Evolutionary conservation across 163 green algal species (phyloP), one percentile per base, ranked within the genome.

Genomic region (Scenedesmus sp.): DNA sequence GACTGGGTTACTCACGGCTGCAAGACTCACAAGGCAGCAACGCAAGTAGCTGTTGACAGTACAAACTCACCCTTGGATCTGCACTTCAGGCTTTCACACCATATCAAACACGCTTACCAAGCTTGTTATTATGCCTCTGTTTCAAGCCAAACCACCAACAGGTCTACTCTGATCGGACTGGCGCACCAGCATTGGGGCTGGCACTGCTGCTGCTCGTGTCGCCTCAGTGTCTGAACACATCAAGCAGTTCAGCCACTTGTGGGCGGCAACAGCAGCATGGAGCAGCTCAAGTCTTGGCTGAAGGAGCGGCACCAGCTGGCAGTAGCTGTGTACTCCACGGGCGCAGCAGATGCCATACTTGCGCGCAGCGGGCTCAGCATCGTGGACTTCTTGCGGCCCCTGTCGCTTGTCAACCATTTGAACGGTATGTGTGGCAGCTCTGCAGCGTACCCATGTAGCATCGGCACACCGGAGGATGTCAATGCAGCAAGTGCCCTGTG

Each of bases 381-480:
- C 3, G 95, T 96, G 0, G 97, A 99, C 81, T 73, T 99, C 51
- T 93, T 99, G 43, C 92, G 97, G 4, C 97, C 97, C 0, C 95
- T 96, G 91, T 94, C 95, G 20, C 91, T 94, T 15, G 87, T 98
- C 9, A 93, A 94, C 42, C 91, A 97, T 61, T 91, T 99, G 16
- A 98, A 98, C 82, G 95, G 95, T 97, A 81, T 40, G 92, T n/a
- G 9, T 20, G 20, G n/a, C 42, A 12, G 56, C 51, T n/a, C 33
- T 59, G 37, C 35, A 42, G 49, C 44, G 35, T 26, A 70, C 20
- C 56, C 56, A n/a, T n/a, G 1, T 7, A 9, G 56, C 20, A 7
- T 70, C 10, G 56, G n/a, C 7, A 33, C 51, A n/a, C n/a, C n/a
- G n/a, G 61, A 9, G 13, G 49, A 12, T 20, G 0, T 30, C 24